Base-by-base conservation (phyloP, 225 moss, liverwort and hornwort genomes). In the Neckera pumila region DNA sequence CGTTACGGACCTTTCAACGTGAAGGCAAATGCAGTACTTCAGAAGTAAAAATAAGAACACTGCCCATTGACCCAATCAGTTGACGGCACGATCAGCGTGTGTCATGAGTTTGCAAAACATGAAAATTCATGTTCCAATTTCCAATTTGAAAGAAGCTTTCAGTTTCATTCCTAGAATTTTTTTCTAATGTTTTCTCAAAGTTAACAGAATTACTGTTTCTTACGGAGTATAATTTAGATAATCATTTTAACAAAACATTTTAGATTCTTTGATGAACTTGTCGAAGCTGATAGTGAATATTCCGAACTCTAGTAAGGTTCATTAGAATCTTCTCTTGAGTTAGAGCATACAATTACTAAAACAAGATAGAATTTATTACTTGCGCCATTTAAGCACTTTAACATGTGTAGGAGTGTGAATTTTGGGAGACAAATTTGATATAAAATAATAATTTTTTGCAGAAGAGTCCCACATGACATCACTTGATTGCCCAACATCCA, bases 151-250 rank as follows among this genome's bases (percentile, higher is more conserved):
- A 31, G 30, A 43, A 42, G 18, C 23, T 53, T 38, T 26, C 26
- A 22, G 11, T 78, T 57, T 57, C n/a, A 17, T 17, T 54, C 17
- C 2, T 2, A 26, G 4, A 56, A n/a, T 38, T 6, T 77, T 12
- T 14, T 23, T 51, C 8, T 8, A 10, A 36, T n/a, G 19, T 10
- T n/a, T 56, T n/a, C 10, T 56, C 25, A 36, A 77, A 15, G 4
- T n/a, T 1, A 16, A 6, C 1, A 15, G 9, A 77, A 4, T 10
- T n/a, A 1, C 7, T n/a, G 25, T n/a, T 54, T n/a, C 36, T 0
- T 15, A n/a, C n/a, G n/a, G n/a, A n/a, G n/a, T n/a, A 7, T 16
- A 11, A 57, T 7, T 22, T 2, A 14, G 14, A 34, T 14, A 34
- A 34, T 1, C 4, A 16, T 57, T 57, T 26, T 0, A n/a, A n/a